Evolutionary conservation across 192 early-diverging fungal genomes (phyloP), one percentile per base, ranked within the genome.

Genomic region (Umbelopsis isabellina): DNA sequence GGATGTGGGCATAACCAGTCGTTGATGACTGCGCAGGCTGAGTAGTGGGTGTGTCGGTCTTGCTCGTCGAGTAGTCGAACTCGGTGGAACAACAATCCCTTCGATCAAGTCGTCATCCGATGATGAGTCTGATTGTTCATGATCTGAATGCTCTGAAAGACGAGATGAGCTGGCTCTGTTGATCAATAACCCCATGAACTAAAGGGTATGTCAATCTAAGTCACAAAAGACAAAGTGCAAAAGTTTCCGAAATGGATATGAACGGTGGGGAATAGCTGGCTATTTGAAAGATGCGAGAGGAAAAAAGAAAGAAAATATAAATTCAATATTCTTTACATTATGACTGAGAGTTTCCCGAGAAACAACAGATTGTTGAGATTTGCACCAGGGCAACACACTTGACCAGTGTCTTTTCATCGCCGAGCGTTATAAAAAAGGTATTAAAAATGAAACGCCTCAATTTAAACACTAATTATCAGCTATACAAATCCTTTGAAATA

Each of bases 241-340:
- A 61, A 61, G 30, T 16, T 35, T 61, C 55, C 55, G 55, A 61
- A 16, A 58, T 10, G 21, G 50, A 51, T 23, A 52, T 8, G 22
- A 23, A 21, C 25, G 4, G 12, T 25, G 11, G 18, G n/a, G 25
- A 33, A 61, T 37, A 13, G 25, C 27, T 5, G 30, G 27, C 27
- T 30, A 4, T 49, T 20, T 49, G 15, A 6, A 16, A 49, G 20
- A 21, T 49, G 15, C 12, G 20, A 49, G 18, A 10, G 15, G 18
- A 21, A 49, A 49, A 21, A 21, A 48, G 46, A 20, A 20, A 22
- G 23, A 50, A 25, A 52, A 52, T 21, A 52, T 52, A 25, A 52
- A 25, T 52, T 25, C 25, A 10, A 21, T 25, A 25, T 37, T 35
- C 55, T 61, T 61, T 61, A 35, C 55, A 61, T 61, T 61, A 61